Evolutionary conservation across 352 stramenopile genomes (phyloP), one percentile per base, ranked within the genome.

Genomic region (Phytophthora citrophthora): DNA sequence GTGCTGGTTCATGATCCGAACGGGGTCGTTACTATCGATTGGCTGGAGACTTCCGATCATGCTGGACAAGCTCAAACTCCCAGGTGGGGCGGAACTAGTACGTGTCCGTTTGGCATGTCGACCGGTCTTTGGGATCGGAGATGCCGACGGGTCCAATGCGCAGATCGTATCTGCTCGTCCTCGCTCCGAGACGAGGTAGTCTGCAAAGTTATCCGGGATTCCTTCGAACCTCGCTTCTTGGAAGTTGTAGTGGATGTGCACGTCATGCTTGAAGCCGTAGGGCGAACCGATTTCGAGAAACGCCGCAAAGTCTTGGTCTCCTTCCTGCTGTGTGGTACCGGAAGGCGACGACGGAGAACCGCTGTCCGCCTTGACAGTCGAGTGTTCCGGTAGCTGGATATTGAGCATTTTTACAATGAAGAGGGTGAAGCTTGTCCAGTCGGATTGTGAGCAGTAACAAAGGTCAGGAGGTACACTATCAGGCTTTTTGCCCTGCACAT

Each of bases 171-270:
- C 61, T 7, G 61, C 57, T 13, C 66, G 63, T 12, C 32, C 46
- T 39, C 66, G 65, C 8, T 66, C 53, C n/a, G 58, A 68, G 20
- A 76, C 64, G n/a, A 91, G 63, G 50, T 73, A 90, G 68, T 91
- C 79, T n/a, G 79, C 74, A 46, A 94, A 96, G 61, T 92, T 91
- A 47, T 86, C 79, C 0, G 89, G 86, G 24, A 95, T 77, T 31
- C 89, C 89, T 55, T 96, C 90, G 62, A 93, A 96, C 10, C 88
- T 77, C n/a, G 86, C 86, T 41, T 91, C 80, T 34, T 89, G 68
- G 61, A 86, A 93, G 70, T 97, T 95, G 77, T 95, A 97, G 58
- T 82, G 77, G 34, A 96, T 85, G 63, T 96, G 88, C 45, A 96
- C 70, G 64, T 94, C 86, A 54, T 96, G 89, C 20, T 86, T 81